Conservation (phyloP, 139 green algal species). For the Penium margaritaceum region DNA sequence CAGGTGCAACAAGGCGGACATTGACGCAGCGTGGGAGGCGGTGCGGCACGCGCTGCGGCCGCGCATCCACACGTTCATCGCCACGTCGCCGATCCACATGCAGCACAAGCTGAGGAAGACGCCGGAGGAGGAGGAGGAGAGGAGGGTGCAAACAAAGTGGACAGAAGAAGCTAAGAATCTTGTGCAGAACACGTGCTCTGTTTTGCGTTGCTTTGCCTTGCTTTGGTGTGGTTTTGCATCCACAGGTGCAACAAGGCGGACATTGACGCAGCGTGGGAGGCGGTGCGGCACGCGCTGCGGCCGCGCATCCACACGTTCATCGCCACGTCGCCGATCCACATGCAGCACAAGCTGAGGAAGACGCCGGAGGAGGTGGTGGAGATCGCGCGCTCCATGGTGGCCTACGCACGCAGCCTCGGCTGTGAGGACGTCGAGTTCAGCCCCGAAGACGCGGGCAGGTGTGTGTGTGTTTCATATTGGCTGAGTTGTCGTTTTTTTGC, state of each 20-base stretch:
- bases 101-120: conserved; percentile 55
- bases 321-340: conserved; percentile 91
- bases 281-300: conserved; percentile 71
- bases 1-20: conserved; percentile 60
- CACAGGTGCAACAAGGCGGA: conserved; percentile 58
- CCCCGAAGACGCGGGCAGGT: conserved; percentile 80
- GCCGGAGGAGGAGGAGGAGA: conserved; percentile 75
- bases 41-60: conserved; percentile 76
- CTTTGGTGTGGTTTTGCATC: too few relatives aligned
- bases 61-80: conserved; percentile 95
- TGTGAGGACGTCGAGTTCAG: conserved; percentile 96
- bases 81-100: conserved; percentile 95
- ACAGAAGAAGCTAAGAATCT: too few relatives aligned
- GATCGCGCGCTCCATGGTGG: conserved; percentile 78
- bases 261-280: conserved; percentile 80
- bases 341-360: conserved; percentile 63
- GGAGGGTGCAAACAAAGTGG: too few relatives aligned
- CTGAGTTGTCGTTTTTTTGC: too few relatives aligned
- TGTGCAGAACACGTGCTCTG: too few relatives aligned
- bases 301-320: conserved; percentile 96
- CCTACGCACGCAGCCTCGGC: conserved; percentile 71
- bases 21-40: conserved; percentile 81
- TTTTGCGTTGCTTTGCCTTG: too few relatives aligned
- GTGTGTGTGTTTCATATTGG: too few relatives aligned
- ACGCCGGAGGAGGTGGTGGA: conserved; percentile 75